A percentile compares a stretch with the other conserved stretches of the same genome.
Evolutionary conservation across 768 basidiomycete genomes (phyloP).

Genomic region (Phlebiopsis flavidoalba): DNA sequence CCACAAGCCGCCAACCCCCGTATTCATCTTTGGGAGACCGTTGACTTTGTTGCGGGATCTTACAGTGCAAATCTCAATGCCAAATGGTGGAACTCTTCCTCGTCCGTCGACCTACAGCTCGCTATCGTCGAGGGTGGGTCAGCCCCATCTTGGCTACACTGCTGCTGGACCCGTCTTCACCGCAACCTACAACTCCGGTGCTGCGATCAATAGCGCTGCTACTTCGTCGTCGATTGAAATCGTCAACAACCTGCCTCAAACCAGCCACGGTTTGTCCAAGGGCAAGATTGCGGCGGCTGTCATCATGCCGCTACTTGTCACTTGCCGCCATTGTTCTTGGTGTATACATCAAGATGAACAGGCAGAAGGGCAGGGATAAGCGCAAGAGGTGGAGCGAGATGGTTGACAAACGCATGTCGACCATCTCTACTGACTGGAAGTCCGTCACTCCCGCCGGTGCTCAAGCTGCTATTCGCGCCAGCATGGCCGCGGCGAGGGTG

Average conservation of each 20-base stretch:
- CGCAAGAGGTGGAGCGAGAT: constrained; percentile 64
- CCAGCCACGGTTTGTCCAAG: constrained; percentile 28
- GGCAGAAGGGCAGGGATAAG: constrained; percentile 45
- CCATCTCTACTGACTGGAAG: constrained; percentile 66
- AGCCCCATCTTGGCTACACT: constrained; percentile 43
- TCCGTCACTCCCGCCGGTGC: constrained; percentile 66
- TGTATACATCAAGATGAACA: constrained; percentile 49
- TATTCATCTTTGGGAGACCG: constrained; percentile 53
- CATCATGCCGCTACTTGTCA: constrained; percentile 57
- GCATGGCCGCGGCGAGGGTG: constrained; percentile 44
- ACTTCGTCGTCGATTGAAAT: constrained; percentile 39
- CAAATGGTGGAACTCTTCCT: constrained; percentile 66
- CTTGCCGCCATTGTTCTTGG: constrained; percentile 38
- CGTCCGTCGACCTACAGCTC: constrained; percentile 48
- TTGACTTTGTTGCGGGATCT: constrained; percentile 43
- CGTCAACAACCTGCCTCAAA: constrained; percentile 29
- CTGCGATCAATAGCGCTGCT: constrained; percentile 34
- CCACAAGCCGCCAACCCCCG: constrained; percentile 36
- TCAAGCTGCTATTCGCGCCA: constrained; percentile 65
- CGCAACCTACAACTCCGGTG: constrained; percentile 49
- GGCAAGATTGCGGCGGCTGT: constrained; percentile 65
- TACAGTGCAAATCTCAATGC: constrained; percentile 50
- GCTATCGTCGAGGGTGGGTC: constrained; percentile 47
- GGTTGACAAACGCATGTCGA: constrained; percentile 83
- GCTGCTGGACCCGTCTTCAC: constrained; percentile 66